Evolutionary conservation across 139 green algal species (phyloP).

Genomic region (Marvania coccoides): DNA sequence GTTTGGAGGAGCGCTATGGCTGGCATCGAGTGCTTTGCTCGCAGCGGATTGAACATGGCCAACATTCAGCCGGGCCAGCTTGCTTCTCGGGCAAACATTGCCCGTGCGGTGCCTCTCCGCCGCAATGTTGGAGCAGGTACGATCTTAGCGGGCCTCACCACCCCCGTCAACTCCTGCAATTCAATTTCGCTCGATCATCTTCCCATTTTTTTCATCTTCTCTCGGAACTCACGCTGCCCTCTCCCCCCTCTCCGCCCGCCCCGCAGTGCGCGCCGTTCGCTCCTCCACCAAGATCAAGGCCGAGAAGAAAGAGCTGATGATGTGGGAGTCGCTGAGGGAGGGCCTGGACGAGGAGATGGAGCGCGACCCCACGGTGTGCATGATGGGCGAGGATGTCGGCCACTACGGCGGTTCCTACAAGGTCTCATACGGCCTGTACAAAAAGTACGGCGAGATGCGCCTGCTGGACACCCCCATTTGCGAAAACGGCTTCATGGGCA

Average conservation of each 20-base stretch:
- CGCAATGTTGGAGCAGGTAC: background rate
- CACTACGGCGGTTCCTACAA: slow-evolving; percentile 96
- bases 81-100: background rate
- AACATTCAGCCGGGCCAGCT: background rate
- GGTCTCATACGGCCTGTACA: slow-evolving; percentile 82
- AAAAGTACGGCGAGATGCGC: slow-evolving; percentile 92
- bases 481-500: slow-evolving; percentile 88
- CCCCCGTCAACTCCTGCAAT: too few relatives aligned
- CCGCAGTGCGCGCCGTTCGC: slow-evolving; percentile 13
- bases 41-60: slow-evolving; percentile 4
- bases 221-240: too few relatives aligned
- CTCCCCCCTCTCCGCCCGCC: background rate
- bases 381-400: slow-evolving; percentile 93
- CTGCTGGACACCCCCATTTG: slow-evolving; percentile 95
- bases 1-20: too few relatives aligned
- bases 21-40: too few relatives aligned
- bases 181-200: too few relatives aligned
- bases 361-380: slow-evolving; percentile 76
- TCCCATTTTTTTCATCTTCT: too few relatives aligned
- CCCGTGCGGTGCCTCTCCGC: background rate
- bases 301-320: slow-evolving; percentile 68
- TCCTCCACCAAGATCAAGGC: background rate
- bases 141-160: too few relatives aligned
- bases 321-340: slow-evolving; percentile 90
- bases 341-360: slow-evolving; percentile 94